phyloP scores from a whole-genome alignment of 805 yeast species.

The Yarrowia sp. region DNA sequence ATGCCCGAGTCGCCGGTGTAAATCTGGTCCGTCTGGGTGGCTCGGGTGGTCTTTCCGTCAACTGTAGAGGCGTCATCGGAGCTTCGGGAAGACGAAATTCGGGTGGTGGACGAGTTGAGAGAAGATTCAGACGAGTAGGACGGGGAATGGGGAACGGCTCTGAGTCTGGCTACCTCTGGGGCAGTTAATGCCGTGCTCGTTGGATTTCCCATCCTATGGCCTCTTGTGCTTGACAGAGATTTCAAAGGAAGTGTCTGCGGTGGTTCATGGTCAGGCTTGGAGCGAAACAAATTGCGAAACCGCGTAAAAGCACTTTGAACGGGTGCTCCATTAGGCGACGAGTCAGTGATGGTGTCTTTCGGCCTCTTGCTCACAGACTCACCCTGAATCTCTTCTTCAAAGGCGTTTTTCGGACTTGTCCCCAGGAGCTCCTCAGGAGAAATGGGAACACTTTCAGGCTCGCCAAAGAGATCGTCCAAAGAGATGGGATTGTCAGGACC shows the following conservation, averaged over 20 bases:
- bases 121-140: conserved; percentile 9
- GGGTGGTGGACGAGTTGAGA: conserved; percentile 18
- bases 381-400: neutral
- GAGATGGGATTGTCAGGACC: conserved; percentile 11
- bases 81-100: neutral
- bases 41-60: conserved; percentile 3
- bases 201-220: neutral
- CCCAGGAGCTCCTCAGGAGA: neutral
- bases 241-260: neutral
- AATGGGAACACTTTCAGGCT: neutral
- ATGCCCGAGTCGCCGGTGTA: conserved; percentile 1
- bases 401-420: neutral
- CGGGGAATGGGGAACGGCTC: neutral
- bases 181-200: neutral
- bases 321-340: neutral
- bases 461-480: neutral
- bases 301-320: neutral
- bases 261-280: neutral
- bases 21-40: conserved; percentile 16
- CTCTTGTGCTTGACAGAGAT: neutral
- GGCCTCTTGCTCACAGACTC: too few relatives aligned
- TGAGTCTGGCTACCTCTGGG: neutral
- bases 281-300: neutral
- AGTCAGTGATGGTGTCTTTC: too few relatives aligned
- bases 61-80: neutral